These are phyloP conservation scores for Amanita thiersii DNA, from an alignment of 768 basidiomycete genomes.

Conservation along the genomic window DNA sequence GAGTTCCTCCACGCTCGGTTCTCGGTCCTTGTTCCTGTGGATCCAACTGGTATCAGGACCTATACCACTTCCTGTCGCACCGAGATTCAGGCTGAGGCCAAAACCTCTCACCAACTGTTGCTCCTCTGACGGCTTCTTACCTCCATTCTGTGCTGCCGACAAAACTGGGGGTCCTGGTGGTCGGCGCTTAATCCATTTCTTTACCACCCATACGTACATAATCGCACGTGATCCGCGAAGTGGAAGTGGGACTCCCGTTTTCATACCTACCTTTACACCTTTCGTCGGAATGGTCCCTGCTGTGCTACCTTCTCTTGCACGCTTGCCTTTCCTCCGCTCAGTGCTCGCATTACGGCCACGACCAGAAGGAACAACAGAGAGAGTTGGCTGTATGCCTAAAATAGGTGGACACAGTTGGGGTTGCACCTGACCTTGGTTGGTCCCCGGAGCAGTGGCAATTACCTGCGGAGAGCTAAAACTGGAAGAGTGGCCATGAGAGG, in stretches of 20 bases:
- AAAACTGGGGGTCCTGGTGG: conserved; percentile 25
- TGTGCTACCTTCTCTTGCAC: neutral
- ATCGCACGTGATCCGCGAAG: conserved; percentile 24
- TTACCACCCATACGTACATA: conserved; percentile 72
- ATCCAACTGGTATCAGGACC: conserved; percentile 2
- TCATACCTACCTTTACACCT: too few species aligned
- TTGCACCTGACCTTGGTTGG: conserved; percentile 7
- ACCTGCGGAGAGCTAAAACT: neutral
- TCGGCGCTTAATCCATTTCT: conserved; percentile 63
- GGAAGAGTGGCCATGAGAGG: neutral
- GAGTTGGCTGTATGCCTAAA: conserved; percentile 62
- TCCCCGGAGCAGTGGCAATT: neutral
- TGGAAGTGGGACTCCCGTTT: neutral
- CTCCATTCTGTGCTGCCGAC: too few species aligned
- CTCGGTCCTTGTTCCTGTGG: conserved; percentile 7
- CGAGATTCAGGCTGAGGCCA: conserved; percentile 10
- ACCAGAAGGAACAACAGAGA: conserved; percentile 35
- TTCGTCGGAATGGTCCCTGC: too few species aligned
- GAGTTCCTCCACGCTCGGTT: conserved; percentile 22
- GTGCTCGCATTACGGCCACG: neutral
- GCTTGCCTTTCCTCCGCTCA: neutral
- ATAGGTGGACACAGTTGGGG: conserved; percentile 23
- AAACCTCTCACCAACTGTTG: conserved; percentile 12
- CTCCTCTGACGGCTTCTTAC: neutral
- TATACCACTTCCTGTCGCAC: conserved; percentile 13